Percentiles rank a stretch among this genome's conserved stretches.
These are phyloP conservation scores for Tuber indicum DNA, from an alignment of 495 filamentous ascomycete species.

Conservation along the genomic window DNA sequence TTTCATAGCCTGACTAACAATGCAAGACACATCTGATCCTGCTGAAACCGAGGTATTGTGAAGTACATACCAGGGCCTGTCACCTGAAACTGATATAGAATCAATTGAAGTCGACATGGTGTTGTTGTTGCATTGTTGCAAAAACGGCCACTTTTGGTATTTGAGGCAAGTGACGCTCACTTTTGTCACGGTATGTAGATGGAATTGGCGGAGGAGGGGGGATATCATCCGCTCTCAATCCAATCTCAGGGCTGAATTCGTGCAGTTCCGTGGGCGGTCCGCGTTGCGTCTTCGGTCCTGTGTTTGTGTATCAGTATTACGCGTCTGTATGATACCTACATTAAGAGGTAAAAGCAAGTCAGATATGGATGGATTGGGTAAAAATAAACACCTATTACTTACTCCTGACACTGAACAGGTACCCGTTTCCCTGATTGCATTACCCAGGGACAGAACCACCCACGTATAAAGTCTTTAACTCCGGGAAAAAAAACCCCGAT, in stretches of 20 bases:
- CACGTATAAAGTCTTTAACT: neutral
- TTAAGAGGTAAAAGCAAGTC: neutral
- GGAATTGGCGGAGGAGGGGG: conserved; percentile 47
- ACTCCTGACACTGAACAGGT: neutral
- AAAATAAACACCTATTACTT: neutral
- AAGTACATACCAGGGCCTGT: too few relatives aligned
- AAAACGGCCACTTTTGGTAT: too few relatives aligned
- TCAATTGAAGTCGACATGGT: too few relatives aligned
- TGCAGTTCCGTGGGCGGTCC: neutral
- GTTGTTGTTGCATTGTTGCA: too few relatives aligned
- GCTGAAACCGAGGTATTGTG: too few relatives aligned
- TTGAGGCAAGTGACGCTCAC: too few relatives aligned
- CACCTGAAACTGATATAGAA: too few relatives aligned
- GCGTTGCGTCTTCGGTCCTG: neutral
- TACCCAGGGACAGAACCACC: neutral
- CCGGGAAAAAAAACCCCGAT: neutral
- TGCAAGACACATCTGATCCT: too few relatives aligned
- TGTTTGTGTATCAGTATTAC: neutral
- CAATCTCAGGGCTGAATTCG: neutral
- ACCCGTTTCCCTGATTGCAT: neutral
- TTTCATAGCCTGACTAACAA: too few relatives aligned
- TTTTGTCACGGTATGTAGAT: conserved; percentile 46
- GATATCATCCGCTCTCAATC: neutral
- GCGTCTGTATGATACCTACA: neutral
- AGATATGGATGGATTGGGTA: neutral